Base-by-base conservation (phyloP, 2,329 filamentous ascomycete species). In the Aotearoamyces nothofagi region DNA sequence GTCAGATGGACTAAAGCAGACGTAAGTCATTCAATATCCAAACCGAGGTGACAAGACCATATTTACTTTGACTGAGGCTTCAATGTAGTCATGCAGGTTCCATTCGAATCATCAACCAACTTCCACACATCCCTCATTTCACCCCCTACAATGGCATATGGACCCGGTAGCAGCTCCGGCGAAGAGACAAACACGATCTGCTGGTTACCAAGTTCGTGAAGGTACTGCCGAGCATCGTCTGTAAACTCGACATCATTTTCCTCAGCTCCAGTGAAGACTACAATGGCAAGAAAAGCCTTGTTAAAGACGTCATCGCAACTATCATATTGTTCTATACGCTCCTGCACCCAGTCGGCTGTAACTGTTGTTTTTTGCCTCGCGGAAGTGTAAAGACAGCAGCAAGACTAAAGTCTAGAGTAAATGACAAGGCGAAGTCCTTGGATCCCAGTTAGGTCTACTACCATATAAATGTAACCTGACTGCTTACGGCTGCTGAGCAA, bases 251-350 rank as follows among this genome's bases (percentile, higher is more conserved):
- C 12, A 11, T 25, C 23, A 11, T 25, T 25, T 9, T 8, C 8
- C 8, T n/a, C 13, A 15, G 12, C 23, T 7, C 23, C 23, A 11
- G 7, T 7, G 12, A 25, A 25, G 8, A 25, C 13, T 7, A 25
- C 12, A 7, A 7, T 25, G 9, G 12, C 8, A 13, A 25, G 23
- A 13, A 25, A 25, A 7, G 23, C 23, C 13, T 8, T 7, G 23
- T 11, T 9, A 25, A 25, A 25, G 7, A 25, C 23, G 12, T 25
- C 23, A 13, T 25, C 23, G 8, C 19, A n/a, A 20, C n/a, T n/a
- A n/a, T n/a, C n/a, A n/a, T n/a, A n/a, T n/a, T n/a, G n/a, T n/a
- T n/a, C n/a, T n/a, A n/a, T n/a, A n/a, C n/a, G n/a, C n/a, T n/a
- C n/a, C n/a, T n/a, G n/a, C n/a, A n/a, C n/a, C n/a, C n/a, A n/a